Evolutionary conservation across 2,329 filamentous ascomycete genomes (phyloP).

Genomic region (Paracamarosporium sp.): DNA sequence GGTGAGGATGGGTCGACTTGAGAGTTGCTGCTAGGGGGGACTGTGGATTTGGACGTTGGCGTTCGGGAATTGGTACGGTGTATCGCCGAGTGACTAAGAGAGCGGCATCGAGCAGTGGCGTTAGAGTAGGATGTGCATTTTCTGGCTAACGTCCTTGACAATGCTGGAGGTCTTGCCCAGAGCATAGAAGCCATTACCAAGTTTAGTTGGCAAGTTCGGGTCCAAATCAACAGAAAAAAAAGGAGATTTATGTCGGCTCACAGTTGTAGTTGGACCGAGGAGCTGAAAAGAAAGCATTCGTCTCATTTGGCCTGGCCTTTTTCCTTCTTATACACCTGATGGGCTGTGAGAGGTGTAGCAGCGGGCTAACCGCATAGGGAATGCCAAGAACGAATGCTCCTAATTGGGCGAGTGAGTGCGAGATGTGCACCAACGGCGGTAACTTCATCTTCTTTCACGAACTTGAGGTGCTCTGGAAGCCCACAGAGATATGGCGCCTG

Average conservation of each 20-base stretch:
- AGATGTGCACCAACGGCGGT: conserved; percentile 8
- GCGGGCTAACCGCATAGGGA: background rate
- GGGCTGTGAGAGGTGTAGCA: background rate
- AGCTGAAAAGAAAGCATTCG: too few species aligned
- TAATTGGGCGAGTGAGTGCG: conserved; percentile 32
- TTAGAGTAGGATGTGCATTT: background rate
- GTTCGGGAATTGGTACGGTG: background rate
- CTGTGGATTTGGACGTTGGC: too few species aligned
- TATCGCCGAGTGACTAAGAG: background rate
- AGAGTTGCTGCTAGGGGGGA: too few species aligned
- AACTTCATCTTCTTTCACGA: too few species aligned
- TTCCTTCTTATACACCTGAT: background rate
- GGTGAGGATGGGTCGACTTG: background rate
- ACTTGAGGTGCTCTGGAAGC: too few species aligned
- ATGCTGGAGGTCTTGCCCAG: background rate
- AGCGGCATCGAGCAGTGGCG: background rate
- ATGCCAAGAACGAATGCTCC: conserved; percentile 29
- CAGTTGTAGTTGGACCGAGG: too few species aligned
- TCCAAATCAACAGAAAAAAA: too few species aligned
- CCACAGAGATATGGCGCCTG: too few species aligned
- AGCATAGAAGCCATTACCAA: background rate
- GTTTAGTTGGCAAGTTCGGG: too few species aligned
- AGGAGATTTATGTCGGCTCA: too few species aligned
- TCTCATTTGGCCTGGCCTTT: too few species aligned
- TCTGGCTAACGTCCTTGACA: background rate